These are phyloP conservation scores for Silene conica DNA, from an alignment of 148 eudicot genomes.

Conservation along the genomic window DNA sequence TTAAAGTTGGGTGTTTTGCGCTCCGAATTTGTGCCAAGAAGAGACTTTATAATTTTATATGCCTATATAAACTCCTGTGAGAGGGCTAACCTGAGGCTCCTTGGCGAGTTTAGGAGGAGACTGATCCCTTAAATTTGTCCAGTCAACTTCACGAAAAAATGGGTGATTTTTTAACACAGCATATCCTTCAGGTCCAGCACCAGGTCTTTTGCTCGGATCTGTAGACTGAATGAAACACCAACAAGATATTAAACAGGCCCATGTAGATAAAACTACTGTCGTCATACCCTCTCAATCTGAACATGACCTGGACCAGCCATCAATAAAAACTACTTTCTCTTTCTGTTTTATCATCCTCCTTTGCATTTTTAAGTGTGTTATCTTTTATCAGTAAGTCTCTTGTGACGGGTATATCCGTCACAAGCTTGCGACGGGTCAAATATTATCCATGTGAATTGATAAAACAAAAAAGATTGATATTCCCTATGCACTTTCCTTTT, in stretches of 20 bases:
- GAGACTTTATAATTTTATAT: not conserved
- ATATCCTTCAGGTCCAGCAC: conserved; percentile 93
- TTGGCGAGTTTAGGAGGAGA: conserved; percentile 74
- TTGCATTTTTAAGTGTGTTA: not conserved
- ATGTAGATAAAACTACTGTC: no score
- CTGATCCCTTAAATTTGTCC: conserved; percentile 59
- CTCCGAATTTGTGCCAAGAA: not conserved
- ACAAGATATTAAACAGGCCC: not conserved
- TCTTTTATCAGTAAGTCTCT: no score
- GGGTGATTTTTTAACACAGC: conserved; percentile 68
- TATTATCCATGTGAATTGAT: no score
- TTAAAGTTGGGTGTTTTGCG: not conserved
- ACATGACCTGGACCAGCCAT: not conserved
- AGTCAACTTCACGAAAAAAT: conserved; percentile 75
- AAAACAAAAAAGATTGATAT: no score
- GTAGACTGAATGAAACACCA: conserved; percentile 48
- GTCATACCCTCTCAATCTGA: not conserved
- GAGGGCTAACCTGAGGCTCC: conserved; percentile 51
- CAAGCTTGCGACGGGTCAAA: no score
- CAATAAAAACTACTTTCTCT: not conserved
- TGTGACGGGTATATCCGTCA: no score
- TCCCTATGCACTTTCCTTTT: no score
- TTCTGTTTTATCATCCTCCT: not conserved
- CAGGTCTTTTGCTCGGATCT: conserved; percentile 90
- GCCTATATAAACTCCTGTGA: not conserved